Percentiles rank a stretch among this genome's conserved stretches.
Evolutionary conservation across 2,329 filamentous ascomycete species (phyloP).

Genomic region (Aspergillus sp.): DNA sequence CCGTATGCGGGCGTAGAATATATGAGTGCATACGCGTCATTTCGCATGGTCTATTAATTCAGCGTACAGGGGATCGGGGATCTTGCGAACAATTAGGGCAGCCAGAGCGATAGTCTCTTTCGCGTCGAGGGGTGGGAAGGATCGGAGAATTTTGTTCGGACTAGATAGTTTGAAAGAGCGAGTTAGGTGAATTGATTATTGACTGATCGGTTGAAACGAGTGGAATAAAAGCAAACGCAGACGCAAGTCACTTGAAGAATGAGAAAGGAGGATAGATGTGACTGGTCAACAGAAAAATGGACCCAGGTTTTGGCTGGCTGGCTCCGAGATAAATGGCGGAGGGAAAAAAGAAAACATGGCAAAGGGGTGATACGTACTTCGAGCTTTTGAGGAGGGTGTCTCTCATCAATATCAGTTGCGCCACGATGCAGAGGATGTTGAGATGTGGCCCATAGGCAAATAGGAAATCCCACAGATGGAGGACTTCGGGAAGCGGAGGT

Average conservation of each 20-base stretch:
- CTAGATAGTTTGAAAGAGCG: slow-evolving; percentile 48
- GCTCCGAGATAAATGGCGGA: neutral
- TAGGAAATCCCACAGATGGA: slow-evolving; percentile 93
- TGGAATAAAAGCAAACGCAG: neutral
- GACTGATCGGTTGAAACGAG: neutral
- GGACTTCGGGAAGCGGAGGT: slow-evolving; percentile 86
- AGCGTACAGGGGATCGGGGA: slow-evolving; percentile 85
- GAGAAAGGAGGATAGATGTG: slow-evolving; percentile 6
- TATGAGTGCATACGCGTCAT: slow-evolving; percentile 19
- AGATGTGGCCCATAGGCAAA: slow-evolving; percentile 94
- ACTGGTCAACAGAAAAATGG: slow-evolving; percentile 1
- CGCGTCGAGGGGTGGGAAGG: slow-evolving; percentile 79
- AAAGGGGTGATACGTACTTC: slow-evolving; percentile 57
- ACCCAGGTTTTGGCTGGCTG: neutral
- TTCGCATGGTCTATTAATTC: slow-evolving; percentile 85
- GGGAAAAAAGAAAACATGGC: neutral
- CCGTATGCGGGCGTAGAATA: neutral
- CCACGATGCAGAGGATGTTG: slow-evolving; percentile 95
- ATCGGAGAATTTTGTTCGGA: slow-evolving; percentile 87
- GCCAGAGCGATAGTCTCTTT: slow-evolving; percentile 82
- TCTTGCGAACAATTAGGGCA: slow-evolving; percentile 81
- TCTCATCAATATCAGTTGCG: slow-evolving; percentile 85
- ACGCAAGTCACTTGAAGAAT: neutral
- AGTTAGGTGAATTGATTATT: slow-evolving; percentile 13
- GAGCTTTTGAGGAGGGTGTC: slow-evolving; percentile 79